phyloP scores from a whole-genome alignment of 2,329 filamentous ascomycete genomes.

The Hypomyces perniciosus region DNA sequence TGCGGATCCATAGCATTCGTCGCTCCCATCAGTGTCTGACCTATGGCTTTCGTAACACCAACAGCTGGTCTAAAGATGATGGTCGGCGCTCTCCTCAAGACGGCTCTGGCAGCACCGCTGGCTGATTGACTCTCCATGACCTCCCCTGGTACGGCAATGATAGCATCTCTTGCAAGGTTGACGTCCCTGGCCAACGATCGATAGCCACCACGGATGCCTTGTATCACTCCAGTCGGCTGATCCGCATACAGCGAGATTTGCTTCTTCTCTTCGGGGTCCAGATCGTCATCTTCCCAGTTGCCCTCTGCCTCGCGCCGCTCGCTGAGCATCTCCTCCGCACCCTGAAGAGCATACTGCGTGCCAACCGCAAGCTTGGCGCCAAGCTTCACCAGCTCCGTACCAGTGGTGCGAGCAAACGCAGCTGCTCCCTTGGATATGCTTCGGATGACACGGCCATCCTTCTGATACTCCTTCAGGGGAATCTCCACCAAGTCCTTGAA shows the following conservation, averaged over 20 bases:
- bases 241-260: conserved; percentile 90
- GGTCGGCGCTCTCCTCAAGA: conserved; percentile 80
- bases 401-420: conserved; percentile 88
- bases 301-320: conserved; percentile 34
- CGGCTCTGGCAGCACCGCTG: conserved; percentile 69
- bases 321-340: conserved; percentile 73
- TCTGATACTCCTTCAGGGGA: conserved; percentile 86
- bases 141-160: conserved; percentile 90
- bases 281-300: conserved; percentile 53
- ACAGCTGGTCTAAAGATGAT: conserved; percentile 88
- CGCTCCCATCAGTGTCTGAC: conserved; percentile 83
- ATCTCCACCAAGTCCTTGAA: conserved; percentile 82
- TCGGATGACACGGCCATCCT: conserved; percentile 86
- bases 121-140: conserved; percentile 82
- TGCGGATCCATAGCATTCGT: conserved; percentile 85
- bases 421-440: conserved; percentile 86
- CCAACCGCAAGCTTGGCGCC: conserved; percentile 93
- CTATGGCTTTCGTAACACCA: conserved; percentile 81
- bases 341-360: conserved; percentile 87
- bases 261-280: conserved; percentile 64
- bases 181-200: conserved; percentile 79
- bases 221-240: conserved; percentile 82
- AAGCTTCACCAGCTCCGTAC: conserved; percentile 87
- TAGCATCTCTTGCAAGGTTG: conserved; percentile 79
- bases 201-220: conserved; percentile 79